Evolutionary conservation across 768 basidiomycete species (phyloP), one percentile per base, ranked within the genome.

Genomic region (Stropharia rugosoannulata): DNA sequence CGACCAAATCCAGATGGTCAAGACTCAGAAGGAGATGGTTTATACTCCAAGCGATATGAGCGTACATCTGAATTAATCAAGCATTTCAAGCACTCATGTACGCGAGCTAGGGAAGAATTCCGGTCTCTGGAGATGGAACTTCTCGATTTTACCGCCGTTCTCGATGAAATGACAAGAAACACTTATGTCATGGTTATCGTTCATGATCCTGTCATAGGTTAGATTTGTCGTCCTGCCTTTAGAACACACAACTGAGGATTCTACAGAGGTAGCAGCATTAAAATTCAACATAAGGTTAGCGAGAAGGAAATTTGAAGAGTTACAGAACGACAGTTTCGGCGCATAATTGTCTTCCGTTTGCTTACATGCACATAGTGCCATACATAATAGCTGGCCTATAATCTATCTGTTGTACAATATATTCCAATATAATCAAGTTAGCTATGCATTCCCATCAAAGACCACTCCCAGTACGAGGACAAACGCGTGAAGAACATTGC

Each of bases 21-120:
- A 39, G 60, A 64, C 16, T 66, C 64, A 43, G 60, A 67, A 5
- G 71, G 73, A 22, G 61, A 73, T 41, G 69, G 78, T 53, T 76
- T 93, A 54, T 78, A 85, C 54, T 73, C 86, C 5, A 89, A 84
- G 56, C 85, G 91, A 25, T 91, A 92, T 67, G 91, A 93, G 69
- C 86, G 90, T 41, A 92, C 91, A 16, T 91, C 89, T 9, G 95
- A 98, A 71, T 83, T 97, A 57, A 89, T 99, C 74, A 98, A 98
- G 73, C 86, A 88, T 3, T 98, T 98, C 78, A 94, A 96, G 65
- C 86, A 93, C 62, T 89, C 91, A 16, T 97, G 95, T 70, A 83
- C 89, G 54, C 91, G 87, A 42, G 79, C 92, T 32, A 84, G 88
- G 16, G 88, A 91, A 64, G 93, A 94, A 58, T 95, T 95, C 65